Evolutionary conservation across 2,329 filamentous ascomycete species (phyloP), one percentile per base, ranked within the genome.

Genomic region (Rachicladosporium sp.): DNA sequence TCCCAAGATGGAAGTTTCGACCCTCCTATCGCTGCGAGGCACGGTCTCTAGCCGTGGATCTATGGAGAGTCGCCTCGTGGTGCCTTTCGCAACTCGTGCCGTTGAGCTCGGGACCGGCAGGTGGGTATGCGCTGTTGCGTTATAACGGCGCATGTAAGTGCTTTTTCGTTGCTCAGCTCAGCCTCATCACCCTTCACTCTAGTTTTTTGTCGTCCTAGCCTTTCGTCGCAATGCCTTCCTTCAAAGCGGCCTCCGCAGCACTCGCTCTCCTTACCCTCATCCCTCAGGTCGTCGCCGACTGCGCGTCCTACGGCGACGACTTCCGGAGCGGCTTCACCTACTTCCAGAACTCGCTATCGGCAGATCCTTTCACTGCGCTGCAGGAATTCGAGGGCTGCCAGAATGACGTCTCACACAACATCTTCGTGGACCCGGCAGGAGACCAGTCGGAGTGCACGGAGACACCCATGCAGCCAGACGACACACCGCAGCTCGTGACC

Each of bases 311-410:
- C 36, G 55, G 55, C 34, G 47, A 57, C 11, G 66, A 69, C 46
- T 69, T 65, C 40, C 50, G 63, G 35, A 58, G 63, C 45, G 63
- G 61, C 29, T 58, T 58, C 2, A 46, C 51, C 11, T 69, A 67
- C 51, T 69, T 67, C 49, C 66, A 68, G 48, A 66, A 68, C 48
- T 56, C 57, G 8, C 48, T 54, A 10, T 66, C 62, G 0, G 52
- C 49, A 3, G 62, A 64, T 2, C 48, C 49, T 6, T 69, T 68
- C 46, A 65, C 62, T 11, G 61, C 61, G 13, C 61, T 66, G 4
- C 62, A 62, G 3, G 59, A 65, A 33, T 69, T 68, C 43, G 48
- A 59, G 37, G 63, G 64, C 27, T 69, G 66, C 48, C 56, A 63
- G 30, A 48, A 53, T 29, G 63, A 62, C 37, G 46, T 55, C 33